Percentiles rank a stretch among this genome's conserved stretches.
Evolutionary conservation across 169 alveolate species (phyloP).

Genomic region (Cryptosporidium meleagridis): DNA sequence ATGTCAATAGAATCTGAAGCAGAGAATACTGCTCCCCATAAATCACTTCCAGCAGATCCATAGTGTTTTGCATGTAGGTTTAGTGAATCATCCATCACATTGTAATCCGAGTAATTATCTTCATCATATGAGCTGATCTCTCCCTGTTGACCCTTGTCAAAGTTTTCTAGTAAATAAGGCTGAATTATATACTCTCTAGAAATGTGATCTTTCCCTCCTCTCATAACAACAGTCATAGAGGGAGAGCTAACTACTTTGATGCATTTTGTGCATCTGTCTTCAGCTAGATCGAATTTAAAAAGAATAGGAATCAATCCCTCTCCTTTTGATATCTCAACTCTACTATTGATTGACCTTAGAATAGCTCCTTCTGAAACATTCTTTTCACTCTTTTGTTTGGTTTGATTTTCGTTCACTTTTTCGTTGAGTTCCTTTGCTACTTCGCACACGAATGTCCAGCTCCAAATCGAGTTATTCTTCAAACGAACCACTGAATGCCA

Average conservation of each 20-base stretch:
- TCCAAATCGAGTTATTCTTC: slow-evolving; percentile 34
- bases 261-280: slow-evolving; percentile 57
- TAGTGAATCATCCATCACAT: neutral
- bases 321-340: slow-evolving; percentile 10
- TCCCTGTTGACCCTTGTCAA: neutral
- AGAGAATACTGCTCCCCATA: slow-evolving; percentile 33
- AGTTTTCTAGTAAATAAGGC: slow-evolving; percentile 35
- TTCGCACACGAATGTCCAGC: slow-evolving; percentile 52
- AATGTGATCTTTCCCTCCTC: slow-evolving; percentile 33
- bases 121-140: neutral
- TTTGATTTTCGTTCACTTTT: neutral
- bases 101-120: neutral
- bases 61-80: neutral
- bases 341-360: neutral
- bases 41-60: slow-evolving; percentile 35
- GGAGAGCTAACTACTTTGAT: slow-evolving; percentile 60
- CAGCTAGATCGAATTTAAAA: slow-evolving; percentile 63
- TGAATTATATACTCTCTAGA: slow-evolving; percentile 41
- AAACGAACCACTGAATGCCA: slow-evolving; percentile 70
- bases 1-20: slow-evolving; percentile 42
- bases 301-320: slow-evolving; percentile 22
- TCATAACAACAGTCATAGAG: slow-evolving; percentile 63
- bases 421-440: neutral
- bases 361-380: slow-evolving; percentile 1
- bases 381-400: neutral